Percentiles rank a stretch among this genome's conserved stretches.
These are phyloP conservation scores for Laburnicola sp. DNA, from an alignment of 2,329 filamentous ascomycete genomes.

Conservation along the genomic window DNA sequence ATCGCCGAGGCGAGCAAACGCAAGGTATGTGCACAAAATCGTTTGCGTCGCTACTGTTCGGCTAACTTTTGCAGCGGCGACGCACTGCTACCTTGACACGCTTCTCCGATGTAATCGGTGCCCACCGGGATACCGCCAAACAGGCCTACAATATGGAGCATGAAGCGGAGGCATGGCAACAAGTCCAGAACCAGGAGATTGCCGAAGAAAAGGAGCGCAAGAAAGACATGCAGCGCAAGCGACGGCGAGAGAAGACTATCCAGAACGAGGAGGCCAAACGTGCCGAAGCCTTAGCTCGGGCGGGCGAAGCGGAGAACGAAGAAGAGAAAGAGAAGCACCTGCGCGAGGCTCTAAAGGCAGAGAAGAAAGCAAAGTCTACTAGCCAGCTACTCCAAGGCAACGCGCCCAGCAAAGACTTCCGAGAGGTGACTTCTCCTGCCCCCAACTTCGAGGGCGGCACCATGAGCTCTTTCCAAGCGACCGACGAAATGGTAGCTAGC, in stretches of 20 bases:
- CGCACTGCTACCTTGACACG: slow-evolving; percentile 59
- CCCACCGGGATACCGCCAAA: slow-evolving; percentile 71
- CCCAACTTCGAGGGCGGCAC: slow-evolving; percentile 82
- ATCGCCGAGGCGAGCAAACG: slow-evolving; percentile 65
- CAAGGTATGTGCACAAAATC: slow-evolving; percentile 50
- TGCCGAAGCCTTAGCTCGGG: slow-evolving; percentile 74
- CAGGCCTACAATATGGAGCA: slow-evolving; percentile 75
- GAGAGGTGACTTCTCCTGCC: slow-evolving; percentile 71
- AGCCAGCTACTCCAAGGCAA: slow-evolving; percentile 85
- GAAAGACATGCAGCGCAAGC: slow-evolving; percentile 99
- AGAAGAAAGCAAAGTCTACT: slow-evolving; percentile 93
- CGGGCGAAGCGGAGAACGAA: slow-evolving; percentile 77
- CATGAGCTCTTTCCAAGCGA: slow-evolving; percentile 80
- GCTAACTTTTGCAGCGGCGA: slow-evolving; percentile 57
- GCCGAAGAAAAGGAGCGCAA: slow-evolving; percentile 97
- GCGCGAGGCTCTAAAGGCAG: slow-evolving; percentile 83
- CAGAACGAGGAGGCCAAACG: slow-evolving; percentile 87
- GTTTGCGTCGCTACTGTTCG: background rate
- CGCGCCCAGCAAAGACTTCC: slow-evolving; percentile 71
- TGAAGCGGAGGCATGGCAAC: slow-evolving; percentile 77
- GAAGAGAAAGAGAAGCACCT: slow-evolving; percentile 78
- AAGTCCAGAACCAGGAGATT: slow-evolving; percentile 87
- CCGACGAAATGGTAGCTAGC: slow-evolving; percentile 54
- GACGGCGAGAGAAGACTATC: slow-evolving; percentile 90
- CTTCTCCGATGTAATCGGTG: slow-evolving; percentile 62